These are phyloP conservation scores for Rehmannia glutinosa DNA, from an alignment of 257 asterid species.

Conservation along the genomic window DNA sequence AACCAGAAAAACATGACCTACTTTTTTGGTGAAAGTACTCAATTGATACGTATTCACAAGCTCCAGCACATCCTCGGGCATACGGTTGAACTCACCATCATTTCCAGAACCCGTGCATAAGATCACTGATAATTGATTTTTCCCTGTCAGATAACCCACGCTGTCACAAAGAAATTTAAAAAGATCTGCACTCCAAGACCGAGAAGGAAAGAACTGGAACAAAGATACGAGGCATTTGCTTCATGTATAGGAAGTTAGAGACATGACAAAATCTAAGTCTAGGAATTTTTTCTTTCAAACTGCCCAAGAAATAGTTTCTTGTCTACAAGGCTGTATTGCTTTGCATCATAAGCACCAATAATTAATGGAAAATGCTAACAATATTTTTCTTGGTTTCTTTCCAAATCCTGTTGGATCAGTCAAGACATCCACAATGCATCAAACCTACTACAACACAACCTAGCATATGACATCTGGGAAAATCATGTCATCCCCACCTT, in stretches of 20 bases:
- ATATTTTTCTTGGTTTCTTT: background rate
- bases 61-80: constrained; percentile 56
- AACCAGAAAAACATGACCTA: constrained; percentile 49
- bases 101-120: constrained; percentile 50
- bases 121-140: constrained; percentile 51
- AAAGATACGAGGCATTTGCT: background rate
- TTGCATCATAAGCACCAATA: background rate
- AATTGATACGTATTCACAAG: constrained; percentile 74
- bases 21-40: constrained; percentile 85
- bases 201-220: background rate
- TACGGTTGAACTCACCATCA: constrained; percentile 28
- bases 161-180: constrained; percentile 6
- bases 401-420: background rate
- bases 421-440: too few relatives aligned
- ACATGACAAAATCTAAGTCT: background rate
- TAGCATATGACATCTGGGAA: too few relatives aligned
- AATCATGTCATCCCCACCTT: too few relatives aligned
- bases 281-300: background rate
- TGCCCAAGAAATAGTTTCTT: background rate
- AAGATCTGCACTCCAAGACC: background rate
- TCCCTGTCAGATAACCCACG: constrained; percentile 43
- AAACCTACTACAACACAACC: too few relatives aligned
- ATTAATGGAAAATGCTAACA: background rate
- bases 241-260: background rate
- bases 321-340: background rate